Evolutionary conservation across 169 alveolate genomes (phyloP), one percentile per base, ranked within the genome.

Genomic region (Eimeria sp.): DNA sequence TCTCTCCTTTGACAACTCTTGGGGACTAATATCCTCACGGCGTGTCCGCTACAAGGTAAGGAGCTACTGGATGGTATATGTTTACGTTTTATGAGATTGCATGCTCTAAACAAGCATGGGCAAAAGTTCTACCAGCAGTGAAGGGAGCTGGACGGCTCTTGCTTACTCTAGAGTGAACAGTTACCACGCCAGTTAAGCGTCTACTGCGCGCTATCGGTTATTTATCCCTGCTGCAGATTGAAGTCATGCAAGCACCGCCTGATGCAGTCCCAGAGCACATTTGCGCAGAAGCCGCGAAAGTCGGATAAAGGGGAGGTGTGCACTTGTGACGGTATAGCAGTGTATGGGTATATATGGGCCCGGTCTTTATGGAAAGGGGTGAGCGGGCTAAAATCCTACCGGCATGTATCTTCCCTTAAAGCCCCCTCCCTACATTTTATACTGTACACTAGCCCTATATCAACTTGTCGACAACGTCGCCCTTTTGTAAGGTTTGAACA

Each of bases 11-110:
- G 97, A 95, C 43, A 95, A 95, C 73, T 89, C 97, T 27, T 95
- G 97, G 97, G 95, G 97, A 5, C 89, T 95, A 47, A n/a, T 95
- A 34, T 95, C 97, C 47, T 57, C 92, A n/a, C 97, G 97, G 70
- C 89, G 89, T 22, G 88, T 95, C 51, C 95, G 86, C 20, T 95
- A 95, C 54, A 90, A 83, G 75, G 97, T 95, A 47, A 47, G 25
- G 25, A 5, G 45, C 27, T 20, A 16, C 58, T 84, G 78, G 51
- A 1, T 73, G 54, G 4, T 73, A 4, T 51, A 4, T 51, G 4
- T 40, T 16, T 73, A 67, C 76, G 1, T 67, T 67, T 4, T n/a
- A 13, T 16, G n/a, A 11, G 80, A 14, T 22, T 34, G 6, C 25
- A 70, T 14, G 27, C 40, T 40, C 40, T 73, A 16, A 34, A 40